A percentile compares a stretch with the other conserved stretches of the same genome.
These are phyloP conservation scores for Copromyces sp. DNA, from an alignment of 495 filamentous ascomycete genomes.

Conservation along the genomic window DNA sequence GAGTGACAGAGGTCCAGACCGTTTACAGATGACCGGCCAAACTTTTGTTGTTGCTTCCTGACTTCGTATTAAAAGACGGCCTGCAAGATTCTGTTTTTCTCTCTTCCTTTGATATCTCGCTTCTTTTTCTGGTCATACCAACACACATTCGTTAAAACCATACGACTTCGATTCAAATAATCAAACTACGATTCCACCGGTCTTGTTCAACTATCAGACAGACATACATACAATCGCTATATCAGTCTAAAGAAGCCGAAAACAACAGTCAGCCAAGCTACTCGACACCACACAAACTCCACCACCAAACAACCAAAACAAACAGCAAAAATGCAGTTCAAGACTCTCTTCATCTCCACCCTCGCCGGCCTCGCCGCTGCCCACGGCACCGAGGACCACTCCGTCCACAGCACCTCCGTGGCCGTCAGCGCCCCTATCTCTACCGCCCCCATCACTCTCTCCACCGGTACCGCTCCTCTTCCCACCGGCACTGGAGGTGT, in stretches of 20 bases:
- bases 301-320: neutral
- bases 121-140: neutral
- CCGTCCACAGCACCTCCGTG: constrained; percentile 3
- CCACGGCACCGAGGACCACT: neutral
- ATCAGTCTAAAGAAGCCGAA: neutral
- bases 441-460: neutral
- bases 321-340: constrained; percentile 15
- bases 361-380: constrained; percentile 12
- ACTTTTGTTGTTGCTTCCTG: neutral
- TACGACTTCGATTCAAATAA: neutral
- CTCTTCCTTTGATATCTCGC: neutral
- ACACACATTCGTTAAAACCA: neutral
- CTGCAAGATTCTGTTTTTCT: neutral
- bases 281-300: neutral
- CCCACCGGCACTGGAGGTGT: neutral
- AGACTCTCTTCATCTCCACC: constrained; percentile 17
- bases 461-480: neutral
- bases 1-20: neutral
- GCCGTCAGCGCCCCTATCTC: constrained; percentile 32
- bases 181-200: neutral
- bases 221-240: neutral
- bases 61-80: neutral
- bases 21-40: neutral
- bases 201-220: neutral
- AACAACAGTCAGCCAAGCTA: neutral